Evolutionary conservation across 176 grass and related monocot species (phyloP).

Genomic region (Cymbopogon citratus): DNA sequence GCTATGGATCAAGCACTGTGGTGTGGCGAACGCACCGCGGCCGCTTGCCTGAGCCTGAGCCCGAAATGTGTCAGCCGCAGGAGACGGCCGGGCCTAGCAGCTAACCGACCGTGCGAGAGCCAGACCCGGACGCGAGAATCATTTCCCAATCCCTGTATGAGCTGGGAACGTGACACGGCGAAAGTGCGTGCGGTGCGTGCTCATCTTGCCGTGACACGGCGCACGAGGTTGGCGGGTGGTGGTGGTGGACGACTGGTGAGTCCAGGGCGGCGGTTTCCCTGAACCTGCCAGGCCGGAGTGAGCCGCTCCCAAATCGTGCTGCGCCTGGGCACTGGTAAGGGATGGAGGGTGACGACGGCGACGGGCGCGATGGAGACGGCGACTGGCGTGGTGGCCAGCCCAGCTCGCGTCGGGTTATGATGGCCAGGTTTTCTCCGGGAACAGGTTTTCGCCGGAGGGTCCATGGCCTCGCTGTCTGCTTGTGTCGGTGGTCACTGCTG

Average conservation of each 20-base stretch:
- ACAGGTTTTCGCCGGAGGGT: constrained; percentile 21
- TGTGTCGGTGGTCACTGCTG: constrained; percentile 3
- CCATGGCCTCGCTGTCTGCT: constrained; percentile 20
- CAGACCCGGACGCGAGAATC: background rate
- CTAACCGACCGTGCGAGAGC: background rate
- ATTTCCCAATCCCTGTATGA: background rate
- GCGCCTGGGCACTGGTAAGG: too few species aligned
- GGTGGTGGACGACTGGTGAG: background rate
- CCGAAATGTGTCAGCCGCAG: constrained; percentile 3
- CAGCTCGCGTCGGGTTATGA: background rate
- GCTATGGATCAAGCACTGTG: background rate
- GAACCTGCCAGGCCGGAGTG: background rate
- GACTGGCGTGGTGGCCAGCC: background rate
- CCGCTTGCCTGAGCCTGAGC: background rate
- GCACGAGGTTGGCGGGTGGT: background rate
- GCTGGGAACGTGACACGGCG: background rate
- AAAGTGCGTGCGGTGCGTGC: background rate
- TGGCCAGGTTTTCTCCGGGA: background rate
- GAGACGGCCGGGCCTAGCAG: background rate
- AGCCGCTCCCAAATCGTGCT: too few species aligned
- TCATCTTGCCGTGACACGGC: background rate
- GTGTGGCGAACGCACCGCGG: background rate
- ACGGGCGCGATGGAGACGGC: background rate
- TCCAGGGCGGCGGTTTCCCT: background rate
- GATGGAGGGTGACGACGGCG: background rate